Evolutionary conservation across 2,329 filamentous ascomycete species (phyloP).

Genomic region (Diaporthe citri): DNA sequence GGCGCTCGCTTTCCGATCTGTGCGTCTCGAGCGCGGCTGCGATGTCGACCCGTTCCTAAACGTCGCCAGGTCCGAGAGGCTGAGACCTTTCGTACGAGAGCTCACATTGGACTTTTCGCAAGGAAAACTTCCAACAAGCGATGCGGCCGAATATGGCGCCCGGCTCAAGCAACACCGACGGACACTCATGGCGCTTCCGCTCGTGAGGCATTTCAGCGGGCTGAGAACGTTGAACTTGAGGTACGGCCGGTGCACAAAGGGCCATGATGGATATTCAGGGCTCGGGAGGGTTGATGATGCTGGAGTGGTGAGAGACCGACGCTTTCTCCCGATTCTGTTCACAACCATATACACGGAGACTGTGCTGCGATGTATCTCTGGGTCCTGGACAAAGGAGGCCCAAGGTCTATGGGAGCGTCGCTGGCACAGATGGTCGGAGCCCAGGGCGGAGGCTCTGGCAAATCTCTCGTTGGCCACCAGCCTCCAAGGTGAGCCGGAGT

Average conservation of each 20-base stretch:
- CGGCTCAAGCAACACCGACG: neutral
- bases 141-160: neutral
- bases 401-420: neutral
- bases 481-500: neutral
- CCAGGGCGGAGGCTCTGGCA: neutral
- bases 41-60: neutral
- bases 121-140: neutral
- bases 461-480: neutral
- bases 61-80: slow-evolving; percentile 1
- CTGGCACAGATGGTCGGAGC: neutral
- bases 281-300: neutral
- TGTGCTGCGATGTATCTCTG: neutral
- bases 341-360: neutral
- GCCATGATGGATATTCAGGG: neutral
- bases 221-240: slow-evolving; percentile 30
- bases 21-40: slow-evolving; percentile 6
- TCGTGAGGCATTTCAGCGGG: slow-evolving; percentile 3
- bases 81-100: slow-evolving; percentile 27
- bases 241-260: neutral
- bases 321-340: no score
- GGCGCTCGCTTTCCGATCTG: slow-evolving; percentile 18
- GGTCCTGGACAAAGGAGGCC: neutral
- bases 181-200: slow-evolving; percentile 16
- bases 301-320: neutral
- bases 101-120: neutral